Evolutionary conservation across 1,284 basidiomycete genomes (phyloP), one percentile per base, ranked within the genome.

Genomic region (Trichosporon coremiiforme): DNA sequence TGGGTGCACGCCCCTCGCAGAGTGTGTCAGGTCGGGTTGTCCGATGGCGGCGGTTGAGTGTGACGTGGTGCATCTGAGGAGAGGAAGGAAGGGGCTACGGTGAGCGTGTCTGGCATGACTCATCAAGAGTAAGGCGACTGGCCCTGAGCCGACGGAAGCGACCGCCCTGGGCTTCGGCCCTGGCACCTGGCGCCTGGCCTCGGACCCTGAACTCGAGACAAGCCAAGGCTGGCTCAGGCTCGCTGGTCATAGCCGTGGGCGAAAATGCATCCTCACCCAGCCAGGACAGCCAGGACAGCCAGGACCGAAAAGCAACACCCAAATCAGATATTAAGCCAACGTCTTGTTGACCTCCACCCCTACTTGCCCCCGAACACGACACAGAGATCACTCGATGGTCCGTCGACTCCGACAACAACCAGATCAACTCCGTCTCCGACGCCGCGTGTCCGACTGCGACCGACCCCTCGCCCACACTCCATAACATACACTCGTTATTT

Each of bases 311-410:
- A 3, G 13, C 41, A 45, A 5, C n/a, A 53, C 47, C 47, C 47
- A 53, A 53, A 53, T 53, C 47, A 53, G 57, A 60, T 60, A 60
- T 60, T 60, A 60, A 60, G 29, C 57, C 57, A 55, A 15, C 29
- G 31, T 10, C 15, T 17, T 15, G 22, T 55, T 33, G 13, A 60
- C 57, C 57, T 60, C 57, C 57, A 60, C 57, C 57, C 31, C n/a
- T 4, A 8, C 13, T 35, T 33, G 31, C 29, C 57, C 57, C 57
- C 57, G 13, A 12, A 31, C 29, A 5, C 31, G 13, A 60, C 10
- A 15, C 57, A n/a, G 31, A 31, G 15, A 55, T 60, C 57, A 60
- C 57, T 60, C 57, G 57, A 60, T 60, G 57, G 57, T 33, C 17
- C 31, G 57, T 15, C 57, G 57, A 60, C 57, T 17, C 2, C 57